These are phyloP conservation scores for Emmonsia crescens DNA, from an alignment of 2,329 filamentous ascomycete genomes.

Conservation along the genomic window DNA sequence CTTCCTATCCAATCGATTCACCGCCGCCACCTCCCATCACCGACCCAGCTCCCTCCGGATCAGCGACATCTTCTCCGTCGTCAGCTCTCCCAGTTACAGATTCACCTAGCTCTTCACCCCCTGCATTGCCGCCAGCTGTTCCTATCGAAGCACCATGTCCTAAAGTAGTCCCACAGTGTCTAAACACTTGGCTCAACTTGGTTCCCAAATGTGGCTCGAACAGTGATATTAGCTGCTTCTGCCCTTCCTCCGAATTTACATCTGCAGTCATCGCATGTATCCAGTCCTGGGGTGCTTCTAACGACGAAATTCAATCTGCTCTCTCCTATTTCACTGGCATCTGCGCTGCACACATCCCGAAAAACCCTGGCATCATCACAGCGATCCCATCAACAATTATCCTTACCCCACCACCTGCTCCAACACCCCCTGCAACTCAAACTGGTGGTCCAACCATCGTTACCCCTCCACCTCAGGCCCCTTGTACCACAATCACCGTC, in stretches of 20 bases:
- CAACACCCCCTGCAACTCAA: conserved; percentile 40
- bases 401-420: conserved; percentile 40
- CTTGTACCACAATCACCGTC: conserved; percentile 33
- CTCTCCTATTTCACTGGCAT: conserved; percentile 83
- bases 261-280: conserved; percentile 72
- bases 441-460: conserved; percentile 18
- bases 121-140: background rate
- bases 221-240: conserved; percentile 76
- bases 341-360: conserved; percentile 61
- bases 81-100: background rate
- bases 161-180: conserved; percentile 67
- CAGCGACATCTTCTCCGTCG: background rate
- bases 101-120: background rate
- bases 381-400: conserved; percentile 54
- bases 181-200: conserved; percentile 78
- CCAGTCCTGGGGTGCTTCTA: conserved; percentile 59
- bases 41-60: background rate
- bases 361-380: conserved; percentile 80
- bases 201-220: conserved; percentile 66
- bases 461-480: conserved; percentile 19
- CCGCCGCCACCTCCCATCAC: conserved; percentile 13
- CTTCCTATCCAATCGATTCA: conserved; percentile 21
- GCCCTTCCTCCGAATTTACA: conserved; percentile 66
- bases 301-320: conserved; percentile 57
- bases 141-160: conserved; percentile 40